phyloP scores from a whole-genome alignment of 2,329 filamentous ascomycete species.

The Trichoderma sp. region DNA sequence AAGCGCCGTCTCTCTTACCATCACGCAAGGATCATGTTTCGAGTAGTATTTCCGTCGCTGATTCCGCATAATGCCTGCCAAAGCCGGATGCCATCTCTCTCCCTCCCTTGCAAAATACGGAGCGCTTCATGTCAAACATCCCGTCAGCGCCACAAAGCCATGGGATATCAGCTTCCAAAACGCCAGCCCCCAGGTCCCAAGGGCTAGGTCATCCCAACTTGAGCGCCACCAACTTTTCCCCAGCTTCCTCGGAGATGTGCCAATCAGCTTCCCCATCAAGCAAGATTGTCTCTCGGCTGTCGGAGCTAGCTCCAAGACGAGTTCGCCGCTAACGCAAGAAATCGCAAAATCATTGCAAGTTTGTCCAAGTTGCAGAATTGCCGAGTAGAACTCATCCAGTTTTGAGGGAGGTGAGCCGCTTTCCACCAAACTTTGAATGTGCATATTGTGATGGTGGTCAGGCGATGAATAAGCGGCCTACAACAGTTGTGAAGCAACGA shows the following conservation, averaged over 20 bases:
- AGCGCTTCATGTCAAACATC: conserved; percentile 3
- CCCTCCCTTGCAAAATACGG: background rate
- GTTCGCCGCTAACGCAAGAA: conserved; percentile 10
- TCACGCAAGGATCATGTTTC: background rate
- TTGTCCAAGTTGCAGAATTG: background rate
- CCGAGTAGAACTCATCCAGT: background rate
- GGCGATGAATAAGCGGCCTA: background rate
- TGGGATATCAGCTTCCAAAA: background rate
- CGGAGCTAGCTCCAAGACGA: background rate
- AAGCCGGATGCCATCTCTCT: background rate
- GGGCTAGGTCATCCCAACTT: background rate
- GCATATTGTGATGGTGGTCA: background rate
- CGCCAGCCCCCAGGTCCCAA: background rate
- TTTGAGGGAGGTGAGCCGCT: background rate
- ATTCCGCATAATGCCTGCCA: background rate
- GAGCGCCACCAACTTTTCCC: conserved; percentile 5
- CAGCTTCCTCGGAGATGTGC: conserved; percentile 16
- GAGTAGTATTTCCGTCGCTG: background rate
- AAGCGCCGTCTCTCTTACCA: background rate
- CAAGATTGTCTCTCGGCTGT: background rate
- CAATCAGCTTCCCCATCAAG: conserved; percentile 1
- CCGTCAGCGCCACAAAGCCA: background rate
- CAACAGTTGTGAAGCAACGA: background rate
- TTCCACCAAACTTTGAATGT: background rate
- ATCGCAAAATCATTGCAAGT: background rate